Evolutionary conservation across 1,284 basidiomycete species (phyloP).

Genomic region (Takashimella tepidaria): DNA sequence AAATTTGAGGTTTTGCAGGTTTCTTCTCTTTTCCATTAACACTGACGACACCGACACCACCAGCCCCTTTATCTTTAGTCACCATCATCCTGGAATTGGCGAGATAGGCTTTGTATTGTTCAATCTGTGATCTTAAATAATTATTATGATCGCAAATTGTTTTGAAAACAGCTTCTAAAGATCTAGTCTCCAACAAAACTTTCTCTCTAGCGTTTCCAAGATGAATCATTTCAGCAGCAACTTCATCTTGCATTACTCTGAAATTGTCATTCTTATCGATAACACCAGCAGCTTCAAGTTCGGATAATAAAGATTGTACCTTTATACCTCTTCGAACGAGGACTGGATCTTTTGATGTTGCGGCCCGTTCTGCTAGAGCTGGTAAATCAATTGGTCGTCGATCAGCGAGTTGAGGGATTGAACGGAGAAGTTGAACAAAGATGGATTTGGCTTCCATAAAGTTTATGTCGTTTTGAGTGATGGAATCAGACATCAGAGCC

Average conservation of each 20-base stretch:
- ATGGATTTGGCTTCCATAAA: slow-evolving; percentile 99
- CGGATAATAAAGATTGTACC: slow-evolving; percentile 96
- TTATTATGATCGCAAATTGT: slow-evolving; percentile 99
- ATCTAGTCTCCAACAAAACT: slow-evolving; percentile 85
- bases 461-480: slow-evolving; percentile 96
- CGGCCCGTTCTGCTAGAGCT: slow-evolving; percentile 87
- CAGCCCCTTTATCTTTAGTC: slow-evolving; percentile 72
- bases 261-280: slow-evolving; percentile 79
- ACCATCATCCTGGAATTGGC: slow-evolving; percentile 92
- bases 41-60: slow-evolving; percentile 85
- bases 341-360: slow-evolving; percentile 92
- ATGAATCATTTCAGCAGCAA: slow-evolving; percentile 88
- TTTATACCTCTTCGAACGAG: slow-evolving; percentile 96
- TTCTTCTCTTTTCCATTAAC: slow-evolving; percentile 98
- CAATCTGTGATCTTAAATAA: slow-evolving; percentile 90
- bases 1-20: slow-evolving; percentile 70
- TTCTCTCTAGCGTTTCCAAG: slow-evolving; percentile 95
- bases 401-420: slow-evolving; percentile 76
- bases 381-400: slow-evolving; percentile 83
- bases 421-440: slow-evolving; percentile 94
- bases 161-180: slow-evolving; percentile 93
- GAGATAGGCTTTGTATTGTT: slow-evolving; percentile 99
- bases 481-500: slow-evolving; percentile 83
- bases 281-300: slow-evolving; percentile 85
- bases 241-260: slow-evolving; percentile 95